A percentile compares a stretch with the other conserved stretches of the same genome.
phyloP scores from a whole-genome alignment of 2,329 filamentous ascomycete genomes.

The Sporothrix humicola region DNA sequence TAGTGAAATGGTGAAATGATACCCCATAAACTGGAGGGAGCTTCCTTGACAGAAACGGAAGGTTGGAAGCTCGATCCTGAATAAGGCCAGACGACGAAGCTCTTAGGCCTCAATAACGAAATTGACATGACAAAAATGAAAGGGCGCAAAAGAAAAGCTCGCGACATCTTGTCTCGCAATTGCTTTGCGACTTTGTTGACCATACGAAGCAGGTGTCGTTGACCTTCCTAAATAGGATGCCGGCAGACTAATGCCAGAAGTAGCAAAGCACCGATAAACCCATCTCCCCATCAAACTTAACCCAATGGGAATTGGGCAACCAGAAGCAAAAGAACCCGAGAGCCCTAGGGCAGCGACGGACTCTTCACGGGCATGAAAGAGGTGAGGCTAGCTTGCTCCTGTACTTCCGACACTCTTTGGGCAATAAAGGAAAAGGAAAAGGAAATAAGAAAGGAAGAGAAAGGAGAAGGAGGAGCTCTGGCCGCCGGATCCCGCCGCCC shows the following conservation, averaged over 20 bases:
- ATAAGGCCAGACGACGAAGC: not conserved
- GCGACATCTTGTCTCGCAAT: not conserved
- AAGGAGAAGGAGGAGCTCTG: not conserved
- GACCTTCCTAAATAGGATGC: slow-evolving; percentile 29
- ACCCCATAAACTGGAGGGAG: too few relatives aligned
- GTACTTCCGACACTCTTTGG: not conserved
- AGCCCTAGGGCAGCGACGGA: not conserved
- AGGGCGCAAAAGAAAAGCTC: not conserved
- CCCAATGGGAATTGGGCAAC: slow-evolving; percentile 13
- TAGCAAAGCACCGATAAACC: slow-evolving; percentile 20
- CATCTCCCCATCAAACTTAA: not conserved
- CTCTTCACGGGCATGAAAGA: not conserved
- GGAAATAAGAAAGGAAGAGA: not conserved
- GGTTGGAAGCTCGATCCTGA: not conserved
- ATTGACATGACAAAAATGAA: not conserved
- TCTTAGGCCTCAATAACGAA: too few relatives aligned
- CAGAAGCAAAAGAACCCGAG: not conserved
- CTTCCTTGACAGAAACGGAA: not conserved
- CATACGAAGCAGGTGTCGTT: slow-evolving; percentile 13
- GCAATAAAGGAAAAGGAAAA: not conserved
- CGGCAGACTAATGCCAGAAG: not conserved
- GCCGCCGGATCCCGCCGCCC: too few relatives aligned
- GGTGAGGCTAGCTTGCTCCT: not conserved
- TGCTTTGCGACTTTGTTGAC: not conserved
- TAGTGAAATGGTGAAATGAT: not conserved